Conservation (phyloP, 257 asterid species). For the Jacaranda mimosifolia region DNA sequence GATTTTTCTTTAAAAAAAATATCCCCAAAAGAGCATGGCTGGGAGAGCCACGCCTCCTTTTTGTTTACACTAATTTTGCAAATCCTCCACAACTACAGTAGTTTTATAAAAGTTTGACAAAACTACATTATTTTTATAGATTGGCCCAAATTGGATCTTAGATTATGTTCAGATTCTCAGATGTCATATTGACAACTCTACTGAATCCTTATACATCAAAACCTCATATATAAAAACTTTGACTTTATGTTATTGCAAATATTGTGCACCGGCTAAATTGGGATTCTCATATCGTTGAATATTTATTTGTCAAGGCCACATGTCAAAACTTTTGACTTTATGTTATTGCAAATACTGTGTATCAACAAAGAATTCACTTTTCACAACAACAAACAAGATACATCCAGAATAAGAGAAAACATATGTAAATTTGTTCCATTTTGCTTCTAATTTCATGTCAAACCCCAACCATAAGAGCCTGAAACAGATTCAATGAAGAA, state of each 20-base stretch:
- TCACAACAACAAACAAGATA: no score
- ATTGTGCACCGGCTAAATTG: neutral
- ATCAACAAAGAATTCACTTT: neutral
- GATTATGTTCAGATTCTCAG: no score
- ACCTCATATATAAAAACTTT: neutral
- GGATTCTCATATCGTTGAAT: neutral
- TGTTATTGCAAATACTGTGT: neutral
- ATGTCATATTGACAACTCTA: neutral
- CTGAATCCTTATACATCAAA: neutral
- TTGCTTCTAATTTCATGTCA: neutral
- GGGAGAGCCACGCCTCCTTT: no score
- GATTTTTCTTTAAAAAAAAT: no score
- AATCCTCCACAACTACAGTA: no score
- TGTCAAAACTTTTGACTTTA: neutral
- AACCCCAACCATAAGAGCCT: neutral
- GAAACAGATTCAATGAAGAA: neutral
- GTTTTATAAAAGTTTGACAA: no score
- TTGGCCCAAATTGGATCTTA: no score
- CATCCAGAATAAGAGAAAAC: neutral
- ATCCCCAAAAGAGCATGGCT: no score
- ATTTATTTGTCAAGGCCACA: neutral
- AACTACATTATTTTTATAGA: no score
- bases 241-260: neutral
- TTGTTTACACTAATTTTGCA: no score
- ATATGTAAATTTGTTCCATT: neutral